phyloP scores from a whole-genome alignment of 1,284 basidiomycete genomes.

The Inonotus hispidus region DNA sequence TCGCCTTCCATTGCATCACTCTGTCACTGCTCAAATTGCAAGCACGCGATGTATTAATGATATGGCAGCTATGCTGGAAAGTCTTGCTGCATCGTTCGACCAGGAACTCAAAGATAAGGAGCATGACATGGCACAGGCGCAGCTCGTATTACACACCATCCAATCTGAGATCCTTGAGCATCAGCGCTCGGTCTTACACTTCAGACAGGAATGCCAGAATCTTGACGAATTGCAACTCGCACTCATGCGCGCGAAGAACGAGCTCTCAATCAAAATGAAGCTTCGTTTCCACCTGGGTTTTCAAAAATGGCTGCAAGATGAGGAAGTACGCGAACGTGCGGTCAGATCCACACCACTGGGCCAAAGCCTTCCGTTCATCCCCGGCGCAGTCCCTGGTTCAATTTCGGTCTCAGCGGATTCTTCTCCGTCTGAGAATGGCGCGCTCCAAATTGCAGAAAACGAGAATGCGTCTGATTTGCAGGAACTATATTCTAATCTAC shows the following conservation, averaged over 20 bases:
- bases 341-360: slow-evolving; percentile 56
- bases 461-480: slow-evolving; percentile 64
- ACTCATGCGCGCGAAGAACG: slow-evolving; percentile 60
- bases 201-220: slow-evolving; percentile 66
- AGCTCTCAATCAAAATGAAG: slow-evolving; percentile 72
- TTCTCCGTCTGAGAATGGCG: slow-evolving; percentile 10
- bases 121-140: slow-evolving; percentile 87
- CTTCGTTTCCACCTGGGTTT: slow-evolving; percentile 80
- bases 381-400: slow-evolving; percentile 15
- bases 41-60: slow-evolving; percentile 83
- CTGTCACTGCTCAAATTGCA: slow-evolving; percentile 82
- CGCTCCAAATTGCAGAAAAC: slow-evolving; percentile 34
- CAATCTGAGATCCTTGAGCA: slow-evolving; percentile 91
- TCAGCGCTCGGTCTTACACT: slow-evolving; percentile 66
- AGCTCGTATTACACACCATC: slow-evolving; percentile 82
- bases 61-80: slow-evolving; percentile 83
- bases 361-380: slow-evolving; percentile 34
- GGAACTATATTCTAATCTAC: slow-evolving; percentile 49
- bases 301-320: slow-evolving; percentile 88
- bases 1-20: slow-evolving; percentile 77
- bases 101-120: slow-evolving; percentile 90
- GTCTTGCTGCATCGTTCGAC: slow-evolving; percentile 90
- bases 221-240: slow-evolving; percentile 58
- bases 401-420: slow-evolving; percentile 24
- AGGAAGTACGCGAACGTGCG: slow-evolving; percentile 68